Percentiles rank a stretch among this genome's conserved stretches.
These are phyloP conservation scores for Larix sibirica DNA, from an alignment of 83 land plant genomes.

Conservation along the genomic window DNA sequence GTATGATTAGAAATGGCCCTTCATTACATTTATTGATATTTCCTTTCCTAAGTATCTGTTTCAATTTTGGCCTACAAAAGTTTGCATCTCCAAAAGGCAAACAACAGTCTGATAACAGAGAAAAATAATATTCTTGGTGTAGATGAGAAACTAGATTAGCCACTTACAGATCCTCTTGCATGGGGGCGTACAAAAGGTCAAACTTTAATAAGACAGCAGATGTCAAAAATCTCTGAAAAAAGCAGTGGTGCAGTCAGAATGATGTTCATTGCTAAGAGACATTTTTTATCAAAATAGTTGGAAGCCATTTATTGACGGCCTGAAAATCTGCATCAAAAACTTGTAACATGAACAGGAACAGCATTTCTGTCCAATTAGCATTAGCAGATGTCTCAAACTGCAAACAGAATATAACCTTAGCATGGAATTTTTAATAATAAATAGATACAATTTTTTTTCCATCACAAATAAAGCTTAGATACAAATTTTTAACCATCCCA, in stretches of 20 bases:
- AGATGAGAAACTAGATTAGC: not conserved
- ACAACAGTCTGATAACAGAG: not conserved
- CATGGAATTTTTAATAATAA: not conserved
- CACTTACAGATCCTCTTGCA: conserved; percentile 51
- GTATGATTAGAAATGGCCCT: not conserved
- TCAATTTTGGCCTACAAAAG: not conserved
- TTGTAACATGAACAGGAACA: not conserved
- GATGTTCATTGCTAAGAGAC: not conserved
- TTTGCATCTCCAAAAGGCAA: not conserved
- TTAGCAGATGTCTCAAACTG: not conserved
- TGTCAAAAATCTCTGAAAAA: not conserved
- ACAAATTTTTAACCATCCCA: not conserved
- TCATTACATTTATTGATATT: not conserved
- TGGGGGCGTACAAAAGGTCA: conserved; percentile 76
- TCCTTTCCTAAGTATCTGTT: not conserved
- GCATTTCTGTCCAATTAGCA: not conserved
- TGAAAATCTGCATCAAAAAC: not conserved
- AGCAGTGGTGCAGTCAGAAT: not conserved
- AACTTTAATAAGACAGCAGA: conserved; percentile 63
- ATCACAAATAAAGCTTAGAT: not conserved
- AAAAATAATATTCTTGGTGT: not conserved
- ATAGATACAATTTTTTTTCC: not conserved
- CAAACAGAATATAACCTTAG: not conserved
- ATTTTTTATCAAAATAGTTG: not conserved
- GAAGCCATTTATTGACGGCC: not conserved